Evolutionary conservation across 2,329 filamentous ascomycete genomes (phyloP).

Genomic region (Ophiocordyceps sinensis): DNA sequence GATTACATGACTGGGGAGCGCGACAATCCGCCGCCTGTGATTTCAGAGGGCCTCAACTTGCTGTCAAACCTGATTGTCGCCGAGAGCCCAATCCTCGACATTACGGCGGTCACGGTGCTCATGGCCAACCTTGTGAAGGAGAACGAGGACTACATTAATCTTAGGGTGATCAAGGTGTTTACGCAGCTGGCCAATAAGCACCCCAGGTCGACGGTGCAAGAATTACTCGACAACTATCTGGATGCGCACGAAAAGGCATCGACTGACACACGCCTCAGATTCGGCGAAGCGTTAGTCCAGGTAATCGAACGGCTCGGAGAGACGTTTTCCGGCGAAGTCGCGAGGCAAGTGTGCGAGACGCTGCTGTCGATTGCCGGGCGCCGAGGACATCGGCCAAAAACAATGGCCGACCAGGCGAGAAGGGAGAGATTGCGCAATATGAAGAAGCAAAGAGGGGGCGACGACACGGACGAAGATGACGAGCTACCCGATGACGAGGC

Average conservation of each 20-base stretch:
- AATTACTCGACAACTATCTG: conserved; percentile 53
- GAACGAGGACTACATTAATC: conserved; percentile 56
- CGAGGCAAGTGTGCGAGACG: conserved; percentile 37
- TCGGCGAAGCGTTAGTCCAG: conserved; percentile 53
- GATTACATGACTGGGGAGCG: conserved; percentile 43
- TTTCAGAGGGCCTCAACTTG: conserved; percentile 48
- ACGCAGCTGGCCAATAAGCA: conserved; percentile 46
- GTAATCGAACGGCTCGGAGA: conserved; percentile 46
- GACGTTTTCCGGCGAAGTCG: conserved; percentile 38
- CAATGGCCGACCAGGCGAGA: conserved; percentile 38
- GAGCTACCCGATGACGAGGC: conserved; percentile 32
- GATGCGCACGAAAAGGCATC: conserved; percentile 43
- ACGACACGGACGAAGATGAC: conserved; percentile 29
- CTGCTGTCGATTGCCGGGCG: conserved; percentile 51
- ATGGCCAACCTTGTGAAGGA: conserved; percentile 51
- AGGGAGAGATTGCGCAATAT: conserved; percentile 32
- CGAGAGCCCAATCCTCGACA: conserved; percentile 45
- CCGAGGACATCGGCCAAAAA: conserved; percentile 45
- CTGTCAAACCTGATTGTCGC: conserved; percentile 41
- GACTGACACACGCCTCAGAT: conserved; percentile 50
- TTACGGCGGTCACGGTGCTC: conserved; percentile 49
- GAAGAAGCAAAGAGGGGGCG: conserved; percentile 32
- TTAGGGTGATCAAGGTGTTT: conserved; percentile 52
- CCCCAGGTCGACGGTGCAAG: conserved; percentile 44
- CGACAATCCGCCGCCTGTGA: conserved; percentile 52